A percentile compares a stretch with the other conserved stretches of the same genome.
These are phyloP conservation scores for Mercurialis annua DNA, from an alignment of 345 rosid genomes.

Conservation along the genomic window DNA sequence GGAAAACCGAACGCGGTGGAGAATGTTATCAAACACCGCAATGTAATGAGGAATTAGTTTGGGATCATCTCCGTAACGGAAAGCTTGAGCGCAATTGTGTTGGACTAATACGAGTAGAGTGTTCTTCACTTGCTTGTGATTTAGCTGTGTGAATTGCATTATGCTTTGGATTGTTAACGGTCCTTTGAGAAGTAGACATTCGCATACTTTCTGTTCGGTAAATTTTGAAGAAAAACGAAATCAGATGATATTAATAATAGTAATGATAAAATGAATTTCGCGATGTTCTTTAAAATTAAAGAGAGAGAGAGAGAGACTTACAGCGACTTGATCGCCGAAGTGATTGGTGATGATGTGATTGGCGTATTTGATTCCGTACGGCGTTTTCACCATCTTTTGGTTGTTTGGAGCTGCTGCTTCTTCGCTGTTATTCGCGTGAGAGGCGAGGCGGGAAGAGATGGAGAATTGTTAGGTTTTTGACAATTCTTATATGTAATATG, in stretches of 20 bases:
- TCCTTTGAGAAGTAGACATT: slow-evolving; percentile 71
- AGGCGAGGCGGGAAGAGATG: too few species aligned
- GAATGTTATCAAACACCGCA: slow-evolving; percentile 57
- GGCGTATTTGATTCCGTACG: slow-evolving; percentile 63
- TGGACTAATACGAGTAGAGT: slow-evolving; percentile 65
- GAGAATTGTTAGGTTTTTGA: too few species aligned
- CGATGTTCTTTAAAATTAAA: not conserved
- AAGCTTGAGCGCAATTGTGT: slow-evolving; percentile 86
- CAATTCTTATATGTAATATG: too few species aligned
- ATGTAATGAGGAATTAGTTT: slow-evolving; percentile 51
- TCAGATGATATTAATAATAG: not conserved
- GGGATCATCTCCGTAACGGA: slow-evolving; percentile 37
- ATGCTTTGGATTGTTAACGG: slow-evolving; percentile 47
- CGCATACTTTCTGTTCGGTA: slow-evolving; percentile 67
- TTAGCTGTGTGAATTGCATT: slow-evolving; percentile 45
- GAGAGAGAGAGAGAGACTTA: slow-evolving; percentile 28
- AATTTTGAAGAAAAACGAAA: not conserved
- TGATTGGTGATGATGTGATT: slow-evolving; percentile 63
- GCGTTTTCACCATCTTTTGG: slow-evolving; percentile 32
- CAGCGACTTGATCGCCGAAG: slow-evolving; percentile 82
- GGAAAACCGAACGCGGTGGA: slow-evolving; percentile 66
- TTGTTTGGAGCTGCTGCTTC: not conserved
- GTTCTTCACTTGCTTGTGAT: slow-evolving; percentile 50
- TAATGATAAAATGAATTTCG: not conserved
- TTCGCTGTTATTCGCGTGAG: not conserved